phyloP scores from a whole-genome alignment of 306 rosid genomes.

The Trifolium repens region DNA sequence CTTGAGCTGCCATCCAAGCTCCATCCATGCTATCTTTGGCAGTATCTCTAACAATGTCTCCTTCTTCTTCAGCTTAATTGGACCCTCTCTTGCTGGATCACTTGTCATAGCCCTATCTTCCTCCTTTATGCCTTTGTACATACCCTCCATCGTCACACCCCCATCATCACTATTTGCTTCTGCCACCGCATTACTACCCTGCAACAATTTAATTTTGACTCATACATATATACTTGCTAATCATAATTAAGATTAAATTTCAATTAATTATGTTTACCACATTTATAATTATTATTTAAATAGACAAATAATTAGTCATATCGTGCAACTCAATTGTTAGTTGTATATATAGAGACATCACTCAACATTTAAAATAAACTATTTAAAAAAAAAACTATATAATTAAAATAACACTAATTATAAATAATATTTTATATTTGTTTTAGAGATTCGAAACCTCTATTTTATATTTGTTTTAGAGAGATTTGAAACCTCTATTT shows the following conservation, averaged over 20 bases:
- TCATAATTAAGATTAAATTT: neutral
- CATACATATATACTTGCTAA: too few relatives aligned
- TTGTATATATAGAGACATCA: too few relatives aligned
- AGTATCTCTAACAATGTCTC: constrained; percentile 39
- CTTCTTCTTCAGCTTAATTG: constrained; percentile 37
- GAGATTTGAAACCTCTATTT: too few relatives aligned
- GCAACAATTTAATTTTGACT: neutral
- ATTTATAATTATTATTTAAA: too few relatives aligned
- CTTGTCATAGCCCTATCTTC: constrained; percentile 4
- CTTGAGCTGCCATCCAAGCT: constrained; percentile 44
- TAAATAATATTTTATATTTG: too few relatives aligned
- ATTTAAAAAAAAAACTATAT: too few relatives aligned
- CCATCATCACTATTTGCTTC: constrained; percentile 24
- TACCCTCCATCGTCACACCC: constrained; percentile 23
- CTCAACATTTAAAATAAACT: too few relatives aligned
- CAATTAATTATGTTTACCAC: neutral
- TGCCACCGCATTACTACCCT: constrained; percentile 45
- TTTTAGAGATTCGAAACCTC: too few relatives aligned
- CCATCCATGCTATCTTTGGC: constrained; percentile 48
- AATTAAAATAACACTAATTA: too few relatives aligned
- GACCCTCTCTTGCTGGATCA: constrained; percentile 36
- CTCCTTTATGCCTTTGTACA: constrained; percentile 24
- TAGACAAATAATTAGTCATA: too few relatives aligned
- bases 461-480: too few relatives aligned
- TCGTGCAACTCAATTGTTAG: too few relatives aligned